phyloP scores from a whole-genome alignment of 1,284 basidiomycete species.

The Puccinia novopanici region DNA sequence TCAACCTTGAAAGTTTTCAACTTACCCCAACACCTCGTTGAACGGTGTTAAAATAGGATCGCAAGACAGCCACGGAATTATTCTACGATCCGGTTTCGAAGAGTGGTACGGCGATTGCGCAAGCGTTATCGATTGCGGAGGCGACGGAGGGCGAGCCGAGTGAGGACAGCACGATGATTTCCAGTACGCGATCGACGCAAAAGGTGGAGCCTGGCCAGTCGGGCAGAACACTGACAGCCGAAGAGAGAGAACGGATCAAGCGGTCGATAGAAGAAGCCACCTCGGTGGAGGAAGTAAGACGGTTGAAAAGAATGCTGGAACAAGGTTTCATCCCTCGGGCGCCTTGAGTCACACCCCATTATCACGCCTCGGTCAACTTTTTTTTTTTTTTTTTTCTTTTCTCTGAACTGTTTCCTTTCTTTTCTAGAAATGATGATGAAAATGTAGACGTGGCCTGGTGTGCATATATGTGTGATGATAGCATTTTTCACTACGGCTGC shows the following conservation, averaged over 20 bases:
- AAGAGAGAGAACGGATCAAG: constrained; percentile 85
- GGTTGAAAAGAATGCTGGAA: constrained; percentile 79
- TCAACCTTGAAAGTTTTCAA: neutral
- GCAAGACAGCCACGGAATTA: constrained; percentile 71
- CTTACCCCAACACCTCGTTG: neutral
- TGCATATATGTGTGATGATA: too few species aligned
- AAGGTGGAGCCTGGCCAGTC: constrained; percentile 56
- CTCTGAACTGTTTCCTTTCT: too few species aligned
- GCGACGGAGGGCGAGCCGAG: constrained; percentile 59
- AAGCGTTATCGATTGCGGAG: constrained; percentile 72
- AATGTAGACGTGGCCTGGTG: too few species aligned
- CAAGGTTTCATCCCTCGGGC: constrained; percentile 65
- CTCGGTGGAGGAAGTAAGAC: constrained; percentile 85
- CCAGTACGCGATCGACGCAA: constrained; percentile 64
- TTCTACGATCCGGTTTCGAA: constrained; percentile 69
- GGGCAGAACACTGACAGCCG: constrained; percentile 82
- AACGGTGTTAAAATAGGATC: constrained; percentile 65
- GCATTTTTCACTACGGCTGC: too few species aligned
- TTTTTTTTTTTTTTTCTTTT: too few species aligned
- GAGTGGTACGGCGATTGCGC: constrained; percentile 66
- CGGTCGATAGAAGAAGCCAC: constrained; percentile 85
- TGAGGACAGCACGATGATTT: constrained; percentile 58
- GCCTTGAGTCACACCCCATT: neutral
- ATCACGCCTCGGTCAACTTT: too few species aligned
- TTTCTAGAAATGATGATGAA: too few species aligned